These are phyloP conservation scores for Ogataea henricii DNA, from an alignment of 805 yeast species.

Conservation along the genomic window DNA sequence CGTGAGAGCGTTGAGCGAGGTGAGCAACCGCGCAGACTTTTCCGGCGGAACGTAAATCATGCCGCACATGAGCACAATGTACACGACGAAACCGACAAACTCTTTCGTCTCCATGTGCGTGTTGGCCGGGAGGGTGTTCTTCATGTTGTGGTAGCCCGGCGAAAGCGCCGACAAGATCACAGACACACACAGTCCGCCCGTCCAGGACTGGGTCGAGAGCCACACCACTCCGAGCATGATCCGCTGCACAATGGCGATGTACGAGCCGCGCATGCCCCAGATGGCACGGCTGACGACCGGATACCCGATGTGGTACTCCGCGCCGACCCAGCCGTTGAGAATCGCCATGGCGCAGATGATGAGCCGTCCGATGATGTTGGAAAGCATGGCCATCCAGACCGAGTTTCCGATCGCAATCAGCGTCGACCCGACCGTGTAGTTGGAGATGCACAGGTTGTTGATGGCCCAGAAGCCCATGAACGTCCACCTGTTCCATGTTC, in stretches of 20 bases:
- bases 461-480: constrained; percentile 46
- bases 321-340: constrained; percentile 52
- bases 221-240: constrained; percentile 47
- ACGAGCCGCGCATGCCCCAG: constrained; percentile 50
- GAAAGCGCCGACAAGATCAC: constrained; percentile 42
- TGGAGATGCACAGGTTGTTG: constrained; percentile 29
- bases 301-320: constrained; percentile 51
- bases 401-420: constrained; percentile 30
- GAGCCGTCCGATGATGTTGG: constrained; percentile 46
- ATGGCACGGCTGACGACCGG: constrained; percentile 45
- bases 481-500: constrained; percentile 49
- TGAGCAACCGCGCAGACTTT: constrained; percentile 26
- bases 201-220: constrained; percentile 46
- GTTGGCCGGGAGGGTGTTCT: constrained; percentile 15
- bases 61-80: constrained; percentile 40
- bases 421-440: constrained; percentile 25
- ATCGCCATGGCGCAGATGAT: constrained; percentile 46
- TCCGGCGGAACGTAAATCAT: constrained; percentile 33
- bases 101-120: constrained; percentile 43
- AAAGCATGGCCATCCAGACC: constrained; percentile 41
- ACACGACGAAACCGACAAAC: constrained; percentile 45
- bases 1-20: constrained; percentile 27
- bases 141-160: constrained; percentile 35
- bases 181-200: constrained; percentile 48
- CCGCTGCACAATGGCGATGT: constrained; percentile 44